Evolutionary conservation across 108 stramenopile genomes (phyloP).

Genomic region (Bacterosira constricta): DNA sequence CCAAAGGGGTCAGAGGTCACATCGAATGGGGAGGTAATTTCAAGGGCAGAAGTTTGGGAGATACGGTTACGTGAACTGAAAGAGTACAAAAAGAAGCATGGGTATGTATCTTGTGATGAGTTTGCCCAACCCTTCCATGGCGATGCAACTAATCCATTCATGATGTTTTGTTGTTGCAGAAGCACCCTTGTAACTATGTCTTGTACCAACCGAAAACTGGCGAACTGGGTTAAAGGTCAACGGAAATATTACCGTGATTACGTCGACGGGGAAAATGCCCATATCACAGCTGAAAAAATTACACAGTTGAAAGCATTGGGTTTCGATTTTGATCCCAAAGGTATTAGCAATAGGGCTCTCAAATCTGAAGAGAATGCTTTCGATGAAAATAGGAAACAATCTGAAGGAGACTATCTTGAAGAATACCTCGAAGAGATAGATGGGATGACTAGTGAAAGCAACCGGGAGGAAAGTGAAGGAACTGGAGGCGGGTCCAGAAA

Average conservation of each 20-base stretch:
- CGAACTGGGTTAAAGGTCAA: neutral
- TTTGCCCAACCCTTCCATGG: neutral
- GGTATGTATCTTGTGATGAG: neutral
- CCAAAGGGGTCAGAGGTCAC: too few species aligned
- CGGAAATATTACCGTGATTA: neutral
- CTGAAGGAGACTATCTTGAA: too few species aligned
- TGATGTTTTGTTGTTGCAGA: neutral
- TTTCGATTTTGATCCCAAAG: too few species aligned
- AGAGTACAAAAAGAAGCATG: conserved; percentile 4
- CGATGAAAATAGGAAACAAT: too few species aligned
- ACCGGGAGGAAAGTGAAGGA: too few species aligned
- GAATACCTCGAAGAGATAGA: neutral
- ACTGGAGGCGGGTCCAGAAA: neutral
- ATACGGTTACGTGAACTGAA: conserved; percentile 1
- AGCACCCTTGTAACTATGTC: neutral
- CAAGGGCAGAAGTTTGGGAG: neutral
- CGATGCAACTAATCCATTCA: neutral
- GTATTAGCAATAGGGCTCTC: too few species aligned
- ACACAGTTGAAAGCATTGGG: too few species aligned
- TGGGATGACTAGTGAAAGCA: neutral
- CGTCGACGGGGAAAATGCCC: neutral
- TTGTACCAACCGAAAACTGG: neutral
- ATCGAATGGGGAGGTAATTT: too few species aligned
- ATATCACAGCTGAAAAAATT: neutral
- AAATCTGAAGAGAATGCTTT: too few species aligned